phyloP scores from a whole-genome alignment of 768 basidiomycete species.

The Trametes villosa region DNA sequence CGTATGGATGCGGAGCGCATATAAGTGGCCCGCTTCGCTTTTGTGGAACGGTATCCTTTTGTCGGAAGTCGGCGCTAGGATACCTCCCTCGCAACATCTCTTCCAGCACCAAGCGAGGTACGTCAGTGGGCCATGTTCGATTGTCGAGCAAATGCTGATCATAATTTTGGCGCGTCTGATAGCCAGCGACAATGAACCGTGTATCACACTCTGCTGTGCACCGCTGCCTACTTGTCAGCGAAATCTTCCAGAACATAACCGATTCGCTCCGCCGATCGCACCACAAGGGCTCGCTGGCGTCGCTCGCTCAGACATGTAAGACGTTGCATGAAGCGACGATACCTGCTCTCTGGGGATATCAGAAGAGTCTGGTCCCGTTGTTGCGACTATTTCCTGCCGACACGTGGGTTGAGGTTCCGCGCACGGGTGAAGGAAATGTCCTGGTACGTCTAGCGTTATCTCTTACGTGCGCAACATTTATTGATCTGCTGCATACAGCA shows the following conservation, averaged over 20 bases:
- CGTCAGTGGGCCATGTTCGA: no score
- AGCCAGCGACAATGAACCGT: background rate
- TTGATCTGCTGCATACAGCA: background rate
- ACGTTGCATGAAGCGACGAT: background rate
- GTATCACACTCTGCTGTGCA: background rate
- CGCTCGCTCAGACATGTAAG: background rate
- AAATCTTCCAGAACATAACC: background rate
- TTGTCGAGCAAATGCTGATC: no score
- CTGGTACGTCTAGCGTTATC: background rate
- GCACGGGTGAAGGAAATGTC: background rate
- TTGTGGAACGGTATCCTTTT: no score
- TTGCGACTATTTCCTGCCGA: background rate
- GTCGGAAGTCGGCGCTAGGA: no score
- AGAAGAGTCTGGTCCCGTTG: background rate
- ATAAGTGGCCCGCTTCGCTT: no score
- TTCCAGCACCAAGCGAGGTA: no score
- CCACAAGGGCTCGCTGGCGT: background rate
- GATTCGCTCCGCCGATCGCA: background rate
- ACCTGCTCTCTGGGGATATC: background rate
- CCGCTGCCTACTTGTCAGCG: constrained; percentile 8
- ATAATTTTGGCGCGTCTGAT: no score
- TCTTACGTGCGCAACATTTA: background rate
- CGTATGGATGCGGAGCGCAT: no score
- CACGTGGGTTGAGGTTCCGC: background rate
- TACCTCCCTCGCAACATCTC: no score